These are phyloP conservation scores for Irpex sp. DNA, from an alignment of 1,284 basidiomycete genomes.

Conservation along the genomic window DNA sequence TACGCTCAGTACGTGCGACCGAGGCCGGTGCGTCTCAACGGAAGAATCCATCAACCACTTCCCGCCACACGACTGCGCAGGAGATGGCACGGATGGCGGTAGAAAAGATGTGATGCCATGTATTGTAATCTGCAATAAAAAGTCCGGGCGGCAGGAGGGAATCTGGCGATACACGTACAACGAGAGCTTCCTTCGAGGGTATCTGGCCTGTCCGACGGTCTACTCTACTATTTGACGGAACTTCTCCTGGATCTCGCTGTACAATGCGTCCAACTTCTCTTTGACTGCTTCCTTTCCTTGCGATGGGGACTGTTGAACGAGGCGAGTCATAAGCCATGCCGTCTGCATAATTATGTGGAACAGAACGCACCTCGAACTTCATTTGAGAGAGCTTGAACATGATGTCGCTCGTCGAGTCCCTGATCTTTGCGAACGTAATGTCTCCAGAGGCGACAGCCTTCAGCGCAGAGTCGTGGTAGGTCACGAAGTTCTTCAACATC, in stretches of 20 bases:
- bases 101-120: not conserved
- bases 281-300: conserved; percentile 82
- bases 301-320: conserved; percentile 63
- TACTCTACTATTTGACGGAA: conserved; percentile 86
- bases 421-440: conserved; percentile 90
- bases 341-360: conserved; percentile 1
- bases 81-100: not conserved
- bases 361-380: conserved; percentile 85
- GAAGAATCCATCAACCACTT: not conserved
- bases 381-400: conserved; percentile 97
- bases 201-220: conserved; percentile 8
- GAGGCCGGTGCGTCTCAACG: too few relatives aligned
- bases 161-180: conserved; percentile 16
- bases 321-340: conserved; percentile 10
- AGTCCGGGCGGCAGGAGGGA: not conserved
- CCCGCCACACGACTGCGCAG: not conserved
- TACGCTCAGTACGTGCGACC: not conserved
- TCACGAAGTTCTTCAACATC: conserved; percentile 95
- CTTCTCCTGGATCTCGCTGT: conserved; percentile 85
- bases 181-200: conserved; percentile 17
- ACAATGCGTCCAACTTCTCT: conserved; percentile 75
- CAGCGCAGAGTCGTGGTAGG: conserved; percentile 89
- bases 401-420: conserved; percentile 83
- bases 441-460: conserved; percentile 85
- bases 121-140: conserved; percentile 1